A percentile compares a stretch with the other conserved stretches of the same genome.
These are phyloP conservation scores for Lentinula aciculospora DNA, from an alignment of 768 basidiomycete genomes.

Conservation along the genomic window DNA sequence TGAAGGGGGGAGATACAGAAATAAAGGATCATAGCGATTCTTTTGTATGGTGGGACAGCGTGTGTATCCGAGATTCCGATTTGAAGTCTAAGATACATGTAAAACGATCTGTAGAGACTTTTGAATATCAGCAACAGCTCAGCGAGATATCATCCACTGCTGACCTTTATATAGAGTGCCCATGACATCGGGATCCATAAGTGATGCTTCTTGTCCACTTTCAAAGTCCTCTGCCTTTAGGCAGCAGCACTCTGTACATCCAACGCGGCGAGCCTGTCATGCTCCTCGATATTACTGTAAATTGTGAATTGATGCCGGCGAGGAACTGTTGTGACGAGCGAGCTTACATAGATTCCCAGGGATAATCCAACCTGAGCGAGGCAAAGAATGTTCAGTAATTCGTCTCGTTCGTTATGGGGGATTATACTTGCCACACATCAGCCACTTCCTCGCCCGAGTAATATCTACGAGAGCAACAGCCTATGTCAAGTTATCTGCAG, in stretches of 20 bases:
- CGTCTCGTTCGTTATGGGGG: not conserved
- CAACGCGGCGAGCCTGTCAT: slow-evolving; percentile 54
- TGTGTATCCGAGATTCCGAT: too few relatives aligned
- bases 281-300: slow-evolving; percentile 68
- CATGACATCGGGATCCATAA: not conserved
- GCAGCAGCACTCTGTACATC: slow-evolving; percentile 18
- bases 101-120: too few relatives aligned
- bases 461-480: slow-evolving; percentile 40
- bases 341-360: slow-evolving; percentile 74
- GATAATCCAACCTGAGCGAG: slow-evolving; percentile 67
- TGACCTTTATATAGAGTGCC: not conserved
- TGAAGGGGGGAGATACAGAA: too few relatives aligned
- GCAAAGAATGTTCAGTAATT: not conserved
- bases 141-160: not conserved
- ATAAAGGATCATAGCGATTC: too few relatives aligned
- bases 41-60: too few relatives aligned
- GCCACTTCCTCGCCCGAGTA: slow-evolving; percentile 74
- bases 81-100: too few relatives aligned
- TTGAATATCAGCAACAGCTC: not conserved
- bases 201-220: not conserved
- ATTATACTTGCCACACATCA: slow-evolving; percentile 58
- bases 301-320: not conserved
- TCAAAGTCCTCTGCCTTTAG: not conserved
- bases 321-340: not conserved
- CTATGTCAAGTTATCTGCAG: too few relatives aligned